Conservation (phyloP, 2,329 filamentous ascomycete species). For the Fusarium buxicola region DNA sequence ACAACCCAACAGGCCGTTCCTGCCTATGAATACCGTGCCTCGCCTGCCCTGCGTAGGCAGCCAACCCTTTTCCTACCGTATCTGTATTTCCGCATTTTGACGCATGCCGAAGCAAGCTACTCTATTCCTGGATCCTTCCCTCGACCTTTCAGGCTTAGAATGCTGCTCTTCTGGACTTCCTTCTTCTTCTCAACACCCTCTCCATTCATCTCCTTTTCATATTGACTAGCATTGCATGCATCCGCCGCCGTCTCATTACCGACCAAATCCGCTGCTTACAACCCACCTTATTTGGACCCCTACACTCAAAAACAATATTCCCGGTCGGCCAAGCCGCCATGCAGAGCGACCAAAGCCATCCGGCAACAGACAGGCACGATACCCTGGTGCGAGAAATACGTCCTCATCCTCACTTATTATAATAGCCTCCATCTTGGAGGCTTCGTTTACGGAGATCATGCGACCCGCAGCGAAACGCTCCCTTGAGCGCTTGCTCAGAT, state of each 20-base stretch:
- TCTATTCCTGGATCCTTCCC: background rate
- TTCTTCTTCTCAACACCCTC: background rate
- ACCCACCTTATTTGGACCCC: slow-evolving; percentile 8
- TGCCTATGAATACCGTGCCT: background rate
- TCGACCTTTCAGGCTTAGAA: background rate
- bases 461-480: slow-evolving; percentile 12
- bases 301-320: slow-evolving; percentile 7
- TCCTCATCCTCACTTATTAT: slow-evolving; percentile 9
- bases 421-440: slow-evolving; percentile 2
- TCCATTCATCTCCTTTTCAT: background rate
- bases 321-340: slow-evolving; percentile 15
- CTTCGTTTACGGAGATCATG: slow-evolving; percentile 6
- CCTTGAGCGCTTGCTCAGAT: slow-evolving; percentile 3
- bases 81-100: background rate
- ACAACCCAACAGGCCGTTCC: slow-evolving; percentile 16
- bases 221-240: slow-evolving; percentile 6
- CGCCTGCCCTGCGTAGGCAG: background rate
- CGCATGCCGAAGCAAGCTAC: background rate
- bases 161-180: background rate
- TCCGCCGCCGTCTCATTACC: slow-evolving; percentile 11
- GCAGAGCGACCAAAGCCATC: slow-evolving; percentile 6
- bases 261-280: slow-evolving; percentile 15
- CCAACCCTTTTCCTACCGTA: background rate
- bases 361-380: slow-evolving; percentile 4
- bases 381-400: background rate